phyloP scores from a whole-genome alignment of 371 early-diverging fungal genomes.

The Blastocladiella emersonii region DNA sequence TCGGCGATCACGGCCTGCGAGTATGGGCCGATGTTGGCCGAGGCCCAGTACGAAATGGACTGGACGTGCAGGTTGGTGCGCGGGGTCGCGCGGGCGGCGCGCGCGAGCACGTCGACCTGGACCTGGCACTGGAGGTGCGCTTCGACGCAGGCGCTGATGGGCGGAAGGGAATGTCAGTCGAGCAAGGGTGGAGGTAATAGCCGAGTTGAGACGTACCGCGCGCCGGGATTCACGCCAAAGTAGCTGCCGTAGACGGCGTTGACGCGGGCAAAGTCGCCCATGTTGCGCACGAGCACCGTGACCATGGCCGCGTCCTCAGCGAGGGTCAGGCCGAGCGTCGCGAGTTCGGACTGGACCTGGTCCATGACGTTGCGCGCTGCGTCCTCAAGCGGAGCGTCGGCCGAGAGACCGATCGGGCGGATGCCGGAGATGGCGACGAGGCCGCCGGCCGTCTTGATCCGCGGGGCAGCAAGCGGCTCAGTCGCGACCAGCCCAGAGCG shows the following conservation, averaged over 20 bases:
- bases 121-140: constrained; percentile 23
- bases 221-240: constrained; percentile 53
- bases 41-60: constrained; percentile 70
- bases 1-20: constrained; percentile 42
- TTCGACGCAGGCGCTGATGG: constrained; percentile 39
- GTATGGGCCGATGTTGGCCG: constrained; percentile 69
- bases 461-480: constrained; percentile 10
- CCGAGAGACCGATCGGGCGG: not conserved
- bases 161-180: not conserved
- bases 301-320: not conserved
- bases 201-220: constrained; percentile 30
- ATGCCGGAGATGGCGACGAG: not conserved
- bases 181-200: not conserved
- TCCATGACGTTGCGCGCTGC: not conserved
- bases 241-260: constrained; percentile 45
- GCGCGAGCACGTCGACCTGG: constrained; percentile 33
- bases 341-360: not conserved
- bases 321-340: not conserved
- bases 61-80: constrained; percentile 57
- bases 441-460: not conserved
- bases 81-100: constrained; percentile 6
- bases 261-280: constrained; percentile 44
- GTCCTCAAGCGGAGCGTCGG: not conserved
- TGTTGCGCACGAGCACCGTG: constrained; percentile 9
- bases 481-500: too few species aligned